Conservation (phyloP, 2,329 filamentous ascomycete species). For the Colletotrichum orbiculare region DNA sequence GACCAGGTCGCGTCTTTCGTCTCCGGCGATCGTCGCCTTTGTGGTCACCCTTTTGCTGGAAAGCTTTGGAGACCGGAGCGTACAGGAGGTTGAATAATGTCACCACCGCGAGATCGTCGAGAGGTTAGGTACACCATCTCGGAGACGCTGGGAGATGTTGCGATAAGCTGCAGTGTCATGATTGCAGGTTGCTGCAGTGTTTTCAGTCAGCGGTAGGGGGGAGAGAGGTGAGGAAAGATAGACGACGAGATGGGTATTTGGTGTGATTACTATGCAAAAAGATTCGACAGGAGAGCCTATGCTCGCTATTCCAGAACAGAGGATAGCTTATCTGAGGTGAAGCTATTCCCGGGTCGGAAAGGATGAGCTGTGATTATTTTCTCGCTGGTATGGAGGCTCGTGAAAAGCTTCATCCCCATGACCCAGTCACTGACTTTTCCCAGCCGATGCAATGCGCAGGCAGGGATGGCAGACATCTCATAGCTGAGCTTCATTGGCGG, state of each 20-base stretch:
- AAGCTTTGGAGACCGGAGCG: no score
- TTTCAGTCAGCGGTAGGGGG: constrained; percentile 6
- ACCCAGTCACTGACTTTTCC: no score
- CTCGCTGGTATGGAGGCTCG: background rate
- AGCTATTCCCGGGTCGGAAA: constrained; percentile 23
- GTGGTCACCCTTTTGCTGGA: no score
- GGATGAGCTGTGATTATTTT: background rate
- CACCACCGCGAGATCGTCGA: background rate
- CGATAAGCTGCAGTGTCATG: background rate
- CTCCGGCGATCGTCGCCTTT: background rate
- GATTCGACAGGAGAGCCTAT: constrained; percentile 15
- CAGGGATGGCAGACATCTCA: constrained; percentile 3
- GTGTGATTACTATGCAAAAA: background rate
- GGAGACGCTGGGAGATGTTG: background rate
- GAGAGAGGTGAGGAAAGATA: constrained; percentile 8
- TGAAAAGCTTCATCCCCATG: background rate
- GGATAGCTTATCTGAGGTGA: background rate
- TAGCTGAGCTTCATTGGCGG: background rate
- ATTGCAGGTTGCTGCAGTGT: constrained; percentile 6
- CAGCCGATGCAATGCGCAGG: constrained; percentile 1
- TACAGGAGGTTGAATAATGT: constrained; percentile 1
- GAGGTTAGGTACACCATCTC: background rate
- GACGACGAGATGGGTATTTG: background rate
- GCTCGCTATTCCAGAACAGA: background rate
- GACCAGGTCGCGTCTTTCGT: background rate